Evolutionary conservation across 495 filamentous ascomycete species (phyloP), one percentile per base, ranked within the genome.

Genomic region (Barbatosphaeria neglecta): DNA sequence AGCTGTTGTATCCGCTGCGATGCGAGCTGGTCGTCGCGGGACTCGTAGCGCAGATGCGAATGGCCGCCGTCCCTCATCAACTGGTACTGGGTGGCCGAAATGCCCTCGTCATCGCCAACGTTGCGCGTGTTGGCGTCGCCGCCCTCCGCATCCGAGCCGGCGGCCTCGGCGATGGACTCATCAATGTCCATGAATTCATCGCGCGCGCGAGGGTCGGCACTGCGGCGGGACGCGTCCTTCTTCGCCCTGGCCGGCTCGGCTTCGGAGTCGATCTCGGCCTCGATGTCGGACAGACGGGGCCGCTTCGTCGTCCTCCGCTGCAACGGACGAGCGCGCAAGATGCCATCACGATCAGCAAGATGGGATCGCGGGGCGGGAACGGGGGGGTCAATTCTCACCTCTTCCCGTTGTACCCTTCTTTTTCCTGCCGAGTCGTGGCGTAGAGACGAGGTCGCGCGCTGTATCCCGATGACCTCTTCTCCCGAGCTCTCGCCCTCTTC

Each of bases 1-100:
- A 76, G 76, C 57, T 59, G 59, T 22, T 80, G 79, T 5, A 90
- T 72, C 6, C 77, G 67, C 53, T 90, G 84, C n/a, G 83, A 86
- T 8, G 82, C 82, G 18, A 70, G 68, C n/a, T 81, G 64, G 47
- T 87, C 81, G 42, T 80, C 75, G 35, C 73, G 50, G 15, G 78
- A 77, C 33, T 77, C 68, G 45, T 80, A 60, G 15, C 63, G 59
- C 1, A 78, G 59, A 55, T 80, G 76, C 31, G 64, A 61, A 44
- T 73, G 77, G 41, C 66, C 68, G 13, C 56, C 63, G 56, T 80
- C 75, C 11, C 75, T 64, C 50, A 70, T 50, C 15, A 63, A 49
- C 46, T 77, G 74, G 51, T 75, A 77, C 46, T 75, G 68, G 43
- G 70, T 68, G 50, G 60, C 70, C 25, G 55, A 70, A 20, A 54